Base-by-base conservation (phyloP, 345 rosid species). In the Bruguiera gymnorhiza region DNA sequence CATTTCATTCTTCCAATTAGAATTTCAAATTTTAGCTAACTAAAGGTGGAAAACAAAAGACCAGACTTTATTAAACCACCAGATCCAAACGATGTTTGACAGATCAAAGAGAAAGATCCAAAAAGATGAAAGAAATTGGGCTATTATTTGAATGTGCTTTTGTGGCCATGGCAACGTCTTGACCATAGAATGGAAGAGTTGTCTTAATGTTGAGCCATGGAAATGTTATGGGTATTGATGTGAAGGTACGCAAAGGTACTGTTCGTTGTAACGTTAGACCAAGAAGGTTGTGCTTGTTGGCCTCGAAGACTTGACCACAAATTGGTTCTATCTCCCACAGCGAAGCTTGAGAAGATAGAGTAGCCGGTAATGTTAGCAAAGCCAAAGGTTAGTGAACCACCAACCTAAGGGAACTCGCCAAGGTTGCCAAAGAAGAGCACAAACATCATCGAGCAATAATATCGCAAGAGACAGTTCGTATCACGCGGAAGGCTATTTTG, bases 291-390 rank as follows among this genome's bases (percentile, higher is more conserved):
- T 82, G 82, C 2, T 75, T 87, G 68, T 73, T 77, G 24, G 98
- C 98, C 20, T 97, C 98, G 34, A 83, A 84, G 29, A 94, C 94
- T 74, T 93, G 98, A 0, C 92, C 88, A 64, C 98, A 93, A 26
- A 93, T 86, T 3, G 96, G 88, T 69, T 93, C 98, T 87, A 91
- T 92, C 29, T 6, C 97, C 98, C 86, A 84, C 82, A 71, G 94
- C 88, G 2, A 93, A 84, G 56, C 98, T 97, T 3, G 97, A 89
- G 63, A 91, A 88, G 68, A 93, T 68, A 24, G 98, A 90, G 75
- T 93, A 91, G 4, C 97, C 98, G 4, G 94, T 90, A 53, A 93
- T 90, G 81, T 93, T 93, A 19, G 97, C 97, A 37, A 93, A 93
- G 15, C 89, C 96, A 1, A 87, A 51, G n/a, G 97, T 97, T 6